These are phyloP conservation scores for Coemansia asiatica DNA, from an alignment of 192 early-diverging fungal species.

Conservation along the genomic window DNA sequence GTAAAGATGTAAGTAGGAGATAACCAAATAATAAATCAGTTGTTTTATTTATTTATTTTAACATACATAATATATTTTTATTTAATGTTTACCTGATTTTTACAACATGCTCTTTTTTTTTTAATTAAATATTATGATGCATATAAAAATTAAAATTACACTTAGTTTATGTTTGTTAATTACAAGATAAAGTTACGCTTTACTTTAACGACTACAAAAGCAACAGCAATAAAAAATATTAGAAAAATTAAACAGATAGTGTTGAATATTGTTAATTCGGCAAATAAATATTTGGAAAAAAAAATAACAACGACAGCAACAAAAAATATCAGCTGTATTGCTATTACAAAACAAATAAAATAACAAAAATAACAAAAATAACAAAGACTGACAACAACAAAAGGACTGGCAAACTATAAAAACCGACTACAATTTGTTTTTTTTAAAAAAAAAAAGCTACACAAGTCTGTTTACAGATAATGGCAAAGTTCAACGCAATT, in stretches of 20 bases:
- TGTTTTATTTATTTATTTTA: background rate
- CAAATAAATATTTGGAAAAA: background rate
- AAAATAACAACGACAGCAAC: background rate
- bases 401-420: background rate
- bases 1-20: background rate
- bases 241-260: no score
- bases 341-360: background rate
- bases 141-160: no score
- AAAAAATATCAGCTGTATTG: background rate
- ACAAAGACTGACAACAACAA: background rate
- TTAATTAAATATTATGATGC: no score
- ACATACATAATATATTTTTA: background rate
- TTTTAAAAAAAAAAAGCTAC: background rate
- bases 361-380: background rate
- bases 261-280: background rate
- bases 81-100: no score
- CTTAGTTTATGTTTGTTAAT: background rate
- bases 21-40: background rate
- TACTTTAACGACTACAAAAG: background rate
- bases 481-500: background rate
- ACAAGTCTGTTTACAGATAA: background rate
- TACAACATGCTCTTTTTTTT: no score
- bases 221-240: no score
- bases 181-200: background rate
- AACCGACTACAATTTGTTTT: background rate